Conservation (phyloP, 306 rosid genomes). For the Fragaria vesca region DNA sequence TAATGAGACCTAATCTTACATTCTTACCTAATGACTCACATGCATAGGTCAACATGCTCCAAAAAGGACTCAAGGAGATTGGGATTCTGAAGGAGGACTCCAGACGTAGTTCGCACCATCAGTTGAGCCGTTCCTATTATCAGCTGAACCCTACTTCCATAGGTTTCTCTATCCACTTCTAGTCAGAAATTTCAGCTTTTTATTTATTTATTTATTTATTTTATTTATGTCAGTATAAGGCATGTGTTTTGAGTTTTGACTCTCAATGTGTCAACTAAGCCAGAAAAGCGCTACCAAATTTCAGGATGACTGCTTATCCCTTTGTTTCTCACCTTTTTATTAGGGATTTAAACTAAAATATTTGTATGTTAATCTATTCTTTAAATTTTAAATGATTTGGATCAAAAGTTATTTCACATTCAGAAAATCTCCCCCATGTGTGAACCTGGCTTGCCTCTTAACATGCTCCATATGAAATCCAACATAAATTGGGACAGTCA, state of each 20-base stretch:
- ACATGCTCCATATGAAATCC: background rate
- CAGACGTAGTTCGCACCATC: conserved; percentile 58
- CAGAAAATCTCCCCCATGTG: background rate
- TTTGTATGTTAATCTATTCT: background rate
- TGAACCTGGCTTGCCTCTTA: background rate
- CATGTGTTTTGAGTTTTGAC: background rate
- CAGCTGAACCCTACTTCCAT: conserved; percentile 93
- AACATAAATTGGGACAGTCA: background rate
- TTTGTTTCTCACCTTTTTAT: background rate
- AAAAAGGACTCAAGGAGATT: conserved; percentile 73
- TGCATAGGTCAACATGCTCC: conserved; percentile 71
- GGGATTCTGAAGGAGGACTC: conserved; percentile 62
- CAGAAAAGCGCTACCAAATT: background rate
- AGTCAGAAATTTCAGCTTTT: conserved; percentile 6
- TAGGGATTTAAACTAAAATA: background rate
- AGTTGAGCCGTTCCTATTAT: conserved; percentile 65
- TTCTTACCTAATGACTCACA: background rate
- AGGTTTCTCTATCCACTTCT: conserved; percentile 43
- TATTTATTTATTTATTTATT: background rate
- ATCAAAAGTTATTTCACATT: background rate
- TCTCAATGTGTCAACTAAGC: background rate
- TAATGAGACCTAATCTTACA: background rate
- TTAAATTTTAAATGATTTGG: background rate
- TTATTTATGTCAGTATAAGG: background rate
- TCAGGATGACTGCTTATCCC: background rate